Evolutionary conservation across 2,329 filamentous ascomycete species (phyloP).

Genomic region (Rhynchosporium agropyri): DNA sequence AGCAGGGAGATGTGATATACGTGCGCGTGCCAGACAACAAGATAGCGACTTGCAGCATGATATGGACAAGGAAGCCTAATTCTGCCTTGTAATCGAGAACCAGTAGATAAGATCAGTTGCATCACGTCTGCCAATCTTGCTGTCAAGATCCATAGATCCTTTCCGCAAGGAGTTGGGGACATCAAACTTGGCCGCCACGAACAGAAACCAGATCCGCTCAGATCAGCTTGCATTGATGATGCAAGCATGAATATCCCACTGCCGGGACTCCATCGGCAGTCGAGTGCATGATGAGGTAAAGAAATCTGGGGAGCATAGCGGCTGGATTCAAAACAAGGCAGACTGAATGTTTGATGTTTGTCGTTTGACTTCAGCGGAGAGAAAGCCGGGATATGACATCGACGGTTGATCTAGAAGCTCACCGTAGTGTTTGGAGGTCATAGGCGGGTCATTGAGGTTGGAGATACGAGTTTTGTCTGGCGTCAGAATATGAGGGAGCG

Average conservation of each 20-base stretch:
- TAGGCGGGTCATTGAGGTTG: not conserved
- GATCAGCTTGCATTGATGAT: slow-evolving; percentile 2
- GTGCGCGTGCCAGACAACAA: no score
- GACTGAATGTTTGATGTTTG: not conserved
- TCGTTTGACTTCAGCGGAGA: not conserved
- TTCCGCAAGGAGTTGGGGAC: not conserved
- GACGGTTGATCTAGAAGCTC: not conserved
- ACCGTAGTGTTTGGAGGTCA: not conserved
- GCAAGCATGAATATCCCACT: slow-evolving; percentile 2
- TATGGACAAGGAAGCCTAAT: no score
- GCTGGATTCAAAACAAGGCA: not conserved
- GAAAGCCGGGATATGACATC: slow-evolving; percentile 6
- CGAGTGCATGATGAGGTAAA: slow-evolving; percentile 7
- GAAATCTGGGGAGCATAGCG: slow-evolving; percentile 9
- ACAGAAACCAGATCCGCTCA: slow-evolving; percentile 1
- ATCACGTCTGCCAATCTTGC: no score
- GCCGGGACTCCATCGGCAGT: slow-evolving; percentile 8
- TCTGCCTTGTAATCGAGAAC: no score
- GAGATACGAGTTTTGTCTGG: not conserved
- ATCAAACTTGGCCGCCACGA: no score
- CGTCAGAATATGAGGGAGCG: not conserved
- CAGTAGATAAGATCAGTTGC: no score
- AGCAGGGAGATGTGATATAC: no score
- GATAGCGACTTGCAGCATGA: no score
- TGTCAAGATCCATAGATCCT: no score